These are phyloP conservation scores for Furcasterigmium sp. DNA, from an alignment of 2,329 filamentous ascomycete species.

Conservation along the genomic window DNA sequence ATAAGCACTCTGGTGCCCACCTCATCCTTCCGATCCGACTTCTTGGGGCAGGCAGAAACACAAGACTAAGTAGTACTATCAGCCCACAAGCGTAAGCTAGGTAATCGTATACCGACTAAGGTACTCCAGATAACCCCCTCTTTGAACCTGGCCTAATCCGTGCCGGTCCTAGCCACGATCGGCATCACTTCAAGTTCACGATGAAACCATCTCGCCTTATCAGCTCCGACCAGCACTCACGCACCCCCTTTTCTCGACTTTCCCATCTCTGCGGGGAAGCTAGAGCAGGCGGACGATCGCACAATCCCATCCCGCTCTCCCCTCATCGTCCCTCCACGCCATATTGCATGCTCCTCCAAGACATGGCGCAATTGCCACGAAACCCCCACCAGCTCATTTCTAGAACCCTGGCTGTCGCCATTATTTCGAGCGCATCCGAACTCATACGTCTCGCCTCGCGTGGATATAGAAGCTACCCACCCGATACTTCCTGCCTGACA, in stretches of 20 bases:
- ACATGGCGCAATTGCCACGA: slow-evolving; percentile 1
- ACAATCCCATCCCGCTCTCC: not conserved
- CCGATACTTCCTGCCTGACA: not conserved
- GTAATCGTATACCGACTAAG: too few species aligned
- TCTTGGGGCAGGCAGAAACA: too few species aligned
- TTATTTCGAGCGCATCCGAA: not conserved
- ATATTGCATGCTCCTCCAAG: not conserved
- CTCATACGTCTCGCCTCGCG: too few species aligned
- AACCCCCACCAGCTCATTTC: not conserved
- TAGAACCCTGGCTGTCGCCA: too few species aligned
- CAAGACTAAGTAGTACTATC: too few species aligned
- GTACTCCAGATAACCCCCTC: too few species aligned
- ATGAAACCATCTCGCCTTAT: not conserved
- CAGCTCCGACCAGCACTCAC: not conserved
- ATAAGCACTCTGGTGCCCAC: not conserved
- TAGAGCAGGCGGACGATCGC: not conserved
- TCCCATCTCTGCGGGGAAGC: not conserved
- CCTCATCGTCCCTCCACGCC: not conserved
- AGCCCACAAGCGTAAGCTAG: too few species aligned
- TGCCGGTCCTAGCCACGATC: too few species aligned
- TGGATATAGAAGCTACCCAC: not conserved
- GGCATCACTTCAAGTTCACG: not conserved
- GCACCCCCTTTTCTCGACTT: not conserved
- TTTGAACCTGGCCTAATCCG: too few species aligned
- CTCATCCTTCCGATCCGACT: not conserved